phyloP scores from a whole-genome alignment of 352 stramenopile genomes.

The Phytophthora vignae region DNA sequence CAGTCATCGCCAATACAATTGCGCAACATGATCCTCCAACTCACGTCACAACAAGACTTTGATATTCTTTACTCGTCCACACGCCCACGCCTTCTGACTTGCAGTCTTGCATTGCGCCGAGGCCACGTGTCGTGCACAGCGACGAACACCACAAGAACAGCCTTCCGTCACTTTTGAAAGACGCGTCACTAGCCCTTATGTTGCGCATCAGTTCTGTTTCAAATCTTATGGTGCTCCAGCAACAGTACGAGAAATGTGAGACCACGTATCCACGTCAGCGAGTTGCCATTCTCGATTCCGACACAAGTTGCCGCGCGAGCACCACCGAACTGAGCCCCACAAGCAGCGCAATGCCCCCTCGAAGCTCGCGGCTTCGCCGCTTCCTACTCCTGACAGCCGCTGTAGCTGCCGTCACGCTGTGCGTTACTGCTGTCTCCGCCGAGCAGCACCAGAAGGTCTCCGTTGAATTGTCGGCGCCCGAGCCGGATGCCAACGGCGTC shows the following conservation, averaged over 20 bases:
- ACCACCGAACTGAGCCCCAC: background rate
- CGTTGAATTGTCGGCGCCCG: constrained; percentile 9
- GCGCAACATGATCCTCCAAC: background rate
- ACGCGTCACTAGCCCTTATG: background rate
- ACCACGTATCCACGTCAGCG: constrained; percentile 28
- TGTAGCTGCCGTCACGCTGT: constrained; percentile 11
- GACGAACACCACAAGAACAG: background rate
- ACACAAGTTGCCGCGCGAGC: constrained; percentile 5
- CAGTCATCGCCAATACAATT: background rate
- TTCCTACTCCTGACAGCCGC: constrained; percentile 32
- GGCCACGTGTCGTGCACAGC: constrained; percentile 29
- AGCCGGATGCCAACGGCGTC: constrained; percentile 7
- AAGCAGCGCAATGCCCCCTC: constrained; percentile 13
- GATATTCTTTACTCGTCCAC: background rate
- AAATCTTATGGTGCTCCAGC: background rate
- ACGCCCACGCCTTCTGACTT: background rate
- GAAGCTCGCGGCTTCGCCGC: constrained; percentile 25
- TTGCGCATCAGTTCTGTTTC: constrained; percentile 18
- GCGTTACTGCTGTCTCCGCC: background rate
- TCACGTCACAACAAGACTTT: background rate
- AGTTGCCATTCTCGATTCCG: constrained; percentile 29
- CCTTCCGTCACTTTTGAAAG: background rate
- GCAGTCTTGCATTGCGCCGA: background rate
- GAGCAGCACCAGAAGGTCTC: constrained; percentile 21
- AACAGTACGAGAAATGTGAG: background rate